Evolutionary conservation across 768 basidiomycete genomes (phyloP), one percentile per base, ranked within the genome.

Genomic region (Leucocoprinus leucothites): DNA sequence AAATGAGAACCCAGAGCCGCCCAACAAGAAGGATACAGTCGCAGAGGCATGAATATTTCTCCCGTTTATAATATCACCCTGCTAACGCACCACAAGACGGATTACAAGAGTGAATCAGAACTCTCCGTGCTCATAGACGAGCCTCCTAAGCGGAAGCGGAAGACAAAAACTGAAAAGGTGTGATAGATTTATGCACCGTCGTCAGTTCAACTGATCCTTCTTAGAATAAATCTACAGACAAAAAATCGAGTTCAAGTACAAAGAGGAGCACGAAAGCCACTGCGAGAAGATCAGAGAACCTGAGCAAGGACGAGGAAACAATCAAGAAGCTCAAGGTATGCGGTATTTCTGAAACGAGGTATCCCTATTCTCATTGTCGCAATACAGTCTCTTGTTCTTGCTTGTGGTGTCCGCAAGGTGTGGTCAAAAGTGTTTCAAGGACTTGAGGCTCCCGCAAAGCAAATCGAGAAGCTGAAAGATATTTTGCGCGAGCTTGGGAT

Each of bases 401-500:
- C 88, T 1, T 92, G 91, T 58, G 91, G 91, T 5, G 76, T 88
- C 16, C 83, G 89, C 56, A 91, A 86, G 67, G 72, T 80, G 5
- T 94, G 91, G 91, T 76, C 79, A 8, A 89, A 82, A 64, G 80
- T 90, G 53, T 87, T 92, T 61, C 70, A 82, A 60, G 85, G 75
- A 53, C 63, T 82, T 36, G 78, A 81, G 41, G 74, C 71, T 8
- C 75, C 85, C 0, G 75, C 74, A 1, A 79, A 84, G 46, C 89
- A 92, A 62, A 85, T 91, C 28, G 71, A 71, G 48, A 82, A 80
- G 38, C 74, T 93, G 31, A 83, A 80, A 53, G 73, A 79, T 55
- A 85, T 88, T 11, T 74, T 94, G 7, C 64, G 73, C 22, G 87
- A 85, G 3, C 75, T 94, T 26, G 92, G 92, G 1, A 95, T 94